Evolutionary conservation across 768 basidiomycete species (phyloP).

Genomic region (Tylopilus intermedius): DNA sequence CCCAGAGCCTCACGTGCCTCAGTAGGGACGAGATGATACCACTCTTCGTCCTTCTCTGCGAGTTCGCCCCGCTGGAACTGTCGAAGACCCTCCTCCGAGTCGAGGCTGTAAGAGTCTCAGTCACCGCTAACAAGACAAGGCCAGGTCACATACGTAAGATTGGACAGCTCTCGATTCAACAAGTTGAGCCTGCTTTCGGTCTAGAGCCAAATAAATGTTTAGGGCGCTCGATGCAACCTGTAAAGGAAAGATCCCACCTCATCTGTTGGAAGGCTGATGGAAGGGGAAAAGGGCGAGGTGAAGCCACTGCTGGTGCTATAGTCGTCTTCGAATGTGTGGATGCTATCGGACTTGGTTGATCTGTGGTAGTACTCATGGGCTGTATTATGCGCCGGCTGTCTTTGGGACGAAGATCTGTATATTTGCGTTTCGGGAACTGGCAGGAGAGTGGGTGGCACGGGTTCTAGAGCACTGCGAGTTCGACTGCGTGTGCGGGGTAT

Average conservation of each 20-base stretch:
- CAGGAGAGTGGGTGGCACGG: constrained; percentile 32
- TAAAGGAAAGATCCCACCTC: constrained; percentile 33
- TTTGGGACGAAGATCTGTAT: constrained; percentile 41
- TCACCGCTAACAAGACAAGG: constrained; percentile 1
- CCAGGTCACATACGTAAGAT: constrained; percentile 35
- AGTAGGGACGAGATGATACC: constrained; percentile 75
- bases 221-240: constrained; percentile 12
- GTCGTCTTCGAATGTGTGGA: constrained; percentile 12
- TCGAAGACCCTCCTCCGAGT: constrained; percentile 57
- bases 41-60: constrained; percentile 68
- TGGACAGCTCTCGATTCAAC: constrained; percentile 32
- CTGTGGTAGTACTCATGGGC: constrained; percentile 32
- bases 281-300: constrained; percentile 35
- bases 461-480: constrained; percentile 36
- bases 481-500: constrained; percentile 31
- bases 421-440: constrained; percentile 46
- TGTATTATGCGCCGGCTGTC: constrained; percentile 15
- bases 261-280: constrained; percentile 30
- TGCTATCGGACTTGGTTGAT: constrained; percentile 38
- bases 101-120: constrained; percentile 39
- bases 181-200: constrained; percentile 23
- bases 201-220: constrained; percentile 17
- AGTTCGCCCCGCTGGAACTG: constrained; percentile 67
- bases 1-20: constrained; percentile 67
- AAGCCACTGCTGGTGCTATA: constrained; percentile 16